A percentile compares a stretch with the other conserved stretches of the same genome.
Conservation (phyloP, 2,329 filamentous ascomycete species). For the Nigrospora oryzae region DNA sequence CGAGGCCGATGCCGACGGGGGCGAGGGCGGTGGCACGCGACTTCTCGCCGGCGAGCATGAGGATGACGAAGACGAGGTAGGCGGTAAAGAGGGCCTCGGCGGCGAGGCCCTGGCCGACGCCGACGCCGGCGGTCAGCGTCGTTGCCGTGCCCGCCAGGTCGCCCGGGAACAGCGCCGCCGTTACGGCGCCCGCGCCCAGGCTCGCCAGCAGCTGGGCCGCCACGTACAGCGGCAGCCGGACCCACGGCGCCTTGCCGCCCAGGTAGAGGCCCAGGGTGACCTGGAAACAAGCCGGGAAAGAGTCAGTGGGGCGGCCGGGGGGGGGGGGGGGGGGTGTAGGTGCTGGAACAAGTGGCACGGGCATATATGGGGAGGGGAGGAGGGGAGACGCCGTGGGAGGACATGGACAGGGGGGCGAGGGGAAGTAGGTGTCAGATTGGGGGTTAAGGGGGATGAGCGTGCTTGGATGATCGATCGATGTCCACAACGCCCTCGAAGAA, state of each 20-base stretch:
- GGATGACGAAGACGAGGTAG: slow-evolving; percentile 49
- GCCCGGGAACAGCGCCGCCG: slow-evolving; percentile 44
- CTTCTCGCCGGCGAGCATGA: slow-evolving; percentile 61
- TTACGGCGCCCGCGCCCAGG: slow-evolving; percentile 46
- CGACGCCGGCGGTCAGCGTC: slow-evolving; percentile 10
- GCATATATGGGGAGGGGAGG: background rate
- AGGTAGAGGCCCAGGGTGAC: slow-evolving; percentile 43
- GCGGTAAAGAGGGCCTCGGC: slow-evolving; percentile 54
- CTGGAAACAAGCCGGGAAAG: slow-evolving; percentile 7
- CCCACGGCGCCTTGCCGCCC: slow-evolving; percentile 35
- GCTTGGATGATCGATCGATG: too few species aligned
- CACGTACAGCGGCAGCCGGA: slow-evolving; percentile 37
- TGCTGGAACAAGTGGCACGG: background rate
- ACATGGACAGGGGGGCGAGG: background rate
- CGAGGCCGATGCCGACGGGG: slow-evolving; percentile 57
- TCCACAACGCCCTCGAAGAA: too few species aligned
- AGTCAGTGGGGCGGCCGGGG: background rate
- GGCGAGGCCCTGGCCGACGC: slow-evolving; percentile 44
- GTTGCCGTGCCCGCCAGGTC: slow-evolving; percentile 22
- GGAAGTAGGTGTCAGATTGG: background rate
- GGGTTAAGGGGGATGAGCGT: too few species aligned
- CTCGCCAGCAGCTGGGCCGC: slow-evolving; percentile 43
- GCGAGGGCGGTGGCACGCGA: slow-evolving; percentile 59
- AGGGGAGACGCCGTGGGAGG: background rate
- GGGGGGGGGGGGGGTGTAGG: too few species aligned